Evolutionary conservation across 2,329 filamentous ascomycete species (phyloP), one percentile per base, ranked within the genome.

Genomic region (Arachnomyces sp.): DNA sequence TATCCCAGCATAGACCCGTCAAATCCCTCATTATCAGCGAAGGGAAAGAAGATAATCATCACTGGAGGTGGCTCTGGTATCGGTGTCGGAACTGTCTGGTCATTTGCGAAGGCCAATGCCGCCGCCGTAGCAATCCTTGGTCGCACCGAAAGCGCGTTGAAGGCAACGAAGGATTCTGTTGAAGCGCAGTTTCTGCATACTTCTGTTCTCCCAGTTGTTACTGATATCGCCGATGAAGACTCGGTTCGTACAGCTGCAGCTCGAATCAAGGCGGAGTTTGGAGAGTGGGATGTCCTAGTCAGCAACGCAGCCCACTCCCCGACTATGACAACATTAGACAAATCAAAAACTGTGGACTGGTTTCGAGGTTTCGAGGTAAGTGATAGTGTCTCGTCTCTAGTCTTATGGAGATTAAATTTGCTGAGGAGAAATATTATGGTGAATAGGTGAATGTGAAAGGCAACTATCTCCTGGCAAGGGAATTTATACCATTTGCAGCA

Each of bases 31-130:
- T 9, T 25, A 25, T 25, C 21, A 9, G 21, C 21, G 21, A 25
- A 25, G 21, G 56, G 55, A 30, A 60, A 59, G 38, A 42, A 39
- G 28, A 44, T 61, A 8, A 36, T 59, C 12, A 48, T 61, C 13
- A 59, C 55, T 9, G 58, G 57, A n/a, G 57, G 50, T 30, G 49
- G 42, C 7, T 33, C 36, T 6, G 53, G 56, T 9, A 52, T 63
- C 13, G 59, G 60, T 4, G 43, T 30, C 17, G 45, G 36, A 8
- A 54, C 50, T n/a, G 52, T 51, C 8, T 25, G 28, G 13, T 42
- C 47, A 5, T 61, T 71, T 46, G 58, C 62, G 7, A 42, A 50
- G 1, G 72, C 71, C 0, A 57, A 57, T 0, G 65, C 67, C 9
- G 21, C 21, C 9, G 5, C 21, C 5, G 9, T 25, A 25, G 21